Percentiles rank a stretch among this genome's conserved stretches.
Evolutionary conservation across 1,139 yeast genomes (phyloP).

Genomic region (Candida labiduridarum): DNA sequence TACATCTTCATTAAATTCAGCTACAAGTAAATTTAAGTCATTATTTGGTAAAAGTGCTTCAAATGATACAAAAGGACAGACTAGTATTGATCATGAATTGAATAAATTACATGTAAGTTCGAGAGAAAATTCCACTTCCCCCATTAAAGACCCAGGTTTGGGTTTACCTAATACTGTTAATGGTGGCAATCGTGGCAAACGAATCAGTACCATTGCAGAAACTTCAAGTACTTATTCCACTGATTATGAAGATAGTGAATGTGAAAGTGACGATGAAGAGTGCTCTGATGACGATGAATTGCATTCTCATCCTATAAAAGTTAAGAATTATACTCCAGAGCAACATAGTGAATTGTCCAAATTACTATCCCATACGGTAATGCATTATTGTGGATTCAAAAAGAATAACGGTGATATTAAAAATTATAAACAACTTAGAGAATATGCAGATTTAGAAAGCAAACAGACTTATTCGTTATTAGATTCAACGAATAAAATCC

Average conservation of each 20-base stretch:
- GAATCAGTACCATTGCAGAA: conserved; percentile 28
- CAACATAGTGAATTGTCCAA: conserved; percentile 19
- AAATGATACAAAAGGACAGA: neutral
- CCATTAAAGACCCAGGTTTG: neutral
- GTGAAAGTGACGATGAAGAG: conserved; percentile 18
- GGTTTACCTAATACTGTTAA: neutral
- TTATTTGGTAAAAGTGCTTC: conserved; percentile 4
- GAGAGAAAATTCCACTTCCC: neutral
- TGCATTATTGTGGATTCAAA: conserved; percentile 27
- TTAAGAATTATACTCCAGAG: conserved; percentile 15
- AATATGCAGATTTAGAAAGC: conserved; percentile 34
- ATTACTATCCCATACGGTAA: conserved; percentile 37
- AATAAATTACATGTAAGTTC: neutral
- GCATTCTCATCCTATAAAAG: conserved; percentile 32
- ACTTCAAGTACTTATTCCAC: conserved; percentile 10
- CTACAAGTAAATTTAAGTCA: conserved; percentile 7
- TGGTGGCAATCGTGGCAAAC: conserved; percentile 13
- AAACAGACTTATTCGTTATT: conserved; percentile 33
- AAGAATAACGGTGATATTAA: conserved; percentile 12
- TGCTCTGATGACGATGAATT: conserved; percentile 24
- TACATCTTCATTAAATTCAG: neutral
- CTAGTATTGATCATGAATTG: neutral
- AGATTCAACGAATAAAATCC: conserved; percentile 25
- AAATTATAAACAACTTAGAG: conserved; percentile 15
- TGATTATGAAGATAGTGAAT: conserved; percentile 10